Base-by-base conservation (phyloP, 2,329 filamentous ascomycete species). In the Fusarium pseudocircinatum region DNA sequence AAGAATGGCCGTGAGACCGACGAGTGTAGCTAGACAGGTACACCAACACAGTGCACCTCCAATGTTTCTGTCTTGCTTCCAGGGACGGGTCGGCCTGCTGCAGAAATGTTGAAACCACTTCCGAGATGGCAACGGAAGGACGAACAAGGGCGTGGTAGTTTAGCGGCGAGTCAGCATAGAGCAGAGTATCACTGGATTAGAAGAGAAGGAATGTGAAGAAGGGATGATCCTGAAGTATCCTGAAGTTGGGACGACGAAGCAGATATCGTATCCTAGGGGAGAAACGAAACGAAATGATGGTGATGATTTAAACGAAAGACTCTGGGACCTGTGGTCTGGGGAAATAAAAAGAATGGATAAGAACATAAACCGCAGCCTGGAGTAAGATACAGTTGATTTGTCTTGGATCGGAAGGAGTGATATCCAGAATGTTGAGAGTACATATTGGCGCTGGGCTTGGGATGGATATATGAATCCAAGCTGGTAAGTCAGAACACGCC, bases 381-480 rank as follows among this genome's bases (percentile, higher is more conserved):
- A 36, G 39, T 56, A 62, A 30, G 56, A 60, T 34, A 20, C 42
- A 66, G 60, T 43, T 63, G 60, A 60, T 64, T 56, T 69, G 40
- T 56, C 50, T 63, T 52, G 40, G 36, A 47, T 53, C 28, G 44
- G 47, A 71, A 63, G 40, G 52, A 69, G 50, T 72, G 71, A 69
- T 72, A 61, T 63, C 52, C 49, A 63, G 53, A 52, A 52, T 34
- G 46, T 49, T 43, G n/a, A 30, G 13, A 30, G 40, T 52, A 30
- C 49, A 72, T 44, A 44, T 54, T 67, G 66, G 69, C 65, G 72
- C 49, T 46, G 70, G 69, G 60, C 67, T 67, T 64, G 63, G 69
- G 75, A 74, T 75, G 72, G 63, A 76, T 77, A 78, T 78, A 78
- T 76, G 74, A 65, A 56, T 70, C 50, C 68, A 75, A 64, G 62